These are phyloP conservation scores for Penicillium sp. DNA, from an alignment of 2,329 filamentous ascomycete genomes.

Conservation along the genomic window DNA sequence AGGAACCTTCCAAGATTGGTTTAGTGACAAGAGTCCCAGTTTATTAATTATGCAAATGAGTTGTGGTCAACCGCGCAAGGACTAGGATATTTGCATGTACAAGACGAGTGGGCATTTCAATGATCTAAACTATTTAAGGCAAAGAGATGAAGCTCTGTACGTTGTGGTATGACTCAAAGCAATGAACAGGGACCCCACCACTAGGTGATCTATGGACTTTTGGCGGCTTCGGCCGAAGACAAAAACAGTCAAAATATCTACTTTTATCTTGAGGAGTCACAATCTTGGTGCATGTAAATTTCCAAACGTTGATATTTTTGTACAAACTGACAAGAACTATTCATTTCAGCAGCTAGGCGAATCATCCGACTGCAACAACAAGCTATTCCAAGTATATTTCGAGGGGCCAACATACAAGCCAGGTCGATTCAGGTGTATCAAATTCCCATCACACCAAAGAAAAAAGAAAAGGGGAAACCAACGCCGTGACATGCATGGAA, in stretches of 20 bases:
- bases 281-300: neutral
- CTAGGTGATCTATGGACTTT: constrained; percentile 9
- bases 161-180: constrained; percentile 11
- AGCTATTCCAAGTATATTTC: constrained; percentile 16
- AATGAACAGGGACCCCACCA: neutral
- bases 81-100: neutral
- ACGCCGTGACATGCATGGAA: constrained; percentile 33
- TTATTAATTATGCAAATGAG: neutral
- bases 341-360: constrained; percentile 2
- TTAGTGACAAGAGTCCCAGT: neutral
- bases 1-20: neutral
- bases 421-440: constrained; percentile 15
- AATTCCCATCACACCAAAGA: constrained; percentile 16
- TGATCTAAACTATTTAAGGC: neutral
- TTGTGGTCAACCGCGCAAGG: neutral
- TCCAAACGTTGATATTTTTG: neutral
- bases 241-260: neutral
- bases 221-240: constrained; percentile 1
- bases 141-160: constrained; percentile 12
- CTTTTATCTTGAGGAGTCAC: neutral
- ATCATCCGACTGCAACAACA: constrained; percentile 9
- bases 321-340: neutral
- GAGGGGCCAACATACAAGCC: constrained; percentile 13
- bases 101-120: neutral
- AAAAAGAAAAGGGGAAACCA: constrained; percentile 20